These are phyloP conservation scores for Musa itinerans DNA, from an alignment of 176 grass and related monocot genomes.

Conservation along the genomic window DNA sequence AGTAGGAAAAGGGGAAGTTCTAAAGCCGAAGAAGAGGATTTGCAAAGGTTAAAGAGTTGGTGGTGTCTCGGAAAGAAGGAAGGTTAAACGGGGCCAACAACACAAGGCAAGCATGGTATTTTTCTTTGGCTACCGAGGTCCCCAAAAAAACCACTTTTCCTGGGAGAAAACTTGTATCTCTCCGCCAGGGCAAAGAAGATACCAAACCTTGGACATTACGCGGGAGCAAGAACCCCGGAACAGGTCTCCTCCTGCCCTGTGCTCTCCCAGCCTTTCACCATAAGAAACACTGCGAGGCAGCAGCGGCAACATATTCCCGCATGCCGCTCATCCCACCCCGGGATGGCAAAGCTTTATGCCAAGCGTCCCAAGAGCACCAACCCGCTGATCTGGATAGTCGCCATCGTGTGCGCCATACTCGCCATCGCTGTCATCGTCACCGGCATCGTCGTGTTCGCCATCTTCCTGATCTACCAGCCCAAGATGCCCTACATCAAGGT, in stretches of 20 bases:
- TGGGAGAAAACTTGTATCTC: background rate
- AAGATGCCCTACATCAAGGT: slow-evolving; percentile 62
- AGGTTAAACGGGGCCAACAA: no score
- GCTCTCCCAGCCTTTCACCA: no score
- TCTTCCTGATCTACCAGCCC: slow-evolving; percentile 75
- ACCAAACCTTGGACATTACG: background rate
- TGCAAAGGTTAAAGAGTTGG: background rate
- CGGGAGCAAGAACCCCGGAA: background rate
- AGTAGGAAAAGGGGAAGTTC: background rate
- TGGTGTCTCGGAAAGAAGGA: background rate
- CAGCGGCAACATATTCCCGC: no score
- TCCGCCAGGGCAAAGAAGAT: slow-evolving; percentile 1
- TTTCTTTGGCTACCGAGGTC: background rate
- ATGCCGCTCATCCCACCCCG: background rate
- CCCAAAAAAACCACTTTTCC: background rate
- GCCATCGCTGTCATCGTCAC: slow-evolving; percentile 46
- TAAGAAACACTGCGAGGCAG: no score
- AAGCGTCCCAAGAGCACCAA: slow-evolving; percentile 11
- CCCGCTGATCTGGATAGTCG: slow-evolving; percentile 30
- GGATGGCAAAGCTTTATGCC: background rate
- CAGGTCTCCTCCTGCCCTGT: background rate
- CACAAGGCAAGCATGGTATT: background rate
- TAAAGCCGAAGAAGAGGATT: background rate
- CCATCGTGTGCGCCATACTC: slow-evolving; percentile 47
- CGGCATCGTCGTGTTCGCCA: slow-evolving; percentile 51